Conservation (phyloP, 1,139 yeast genomes). For the Petasospora fabianii region DNA sequence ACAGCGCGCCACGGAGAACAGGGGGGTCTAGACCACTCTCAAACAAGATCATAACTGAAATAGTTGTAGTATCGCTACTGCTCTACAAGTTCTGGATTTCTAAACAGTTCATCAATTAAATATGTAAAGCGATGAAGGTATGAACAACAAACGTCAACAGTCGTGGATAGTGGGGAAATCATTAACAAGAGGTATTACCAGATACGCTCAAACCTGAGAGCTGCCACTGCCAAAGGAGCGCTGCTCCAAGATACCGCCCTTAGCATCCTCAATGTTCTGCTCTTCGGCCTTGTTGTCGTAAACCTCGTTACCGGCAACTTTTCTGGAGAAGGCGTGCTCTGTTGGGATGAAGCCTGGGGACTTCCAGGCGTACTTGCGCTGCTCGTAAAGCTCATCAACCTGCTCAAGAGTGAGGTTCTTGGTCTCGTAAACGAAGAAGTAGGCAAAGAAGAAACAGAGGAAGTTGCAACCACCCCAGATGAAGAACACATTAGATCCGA, state of each 20-base stretch:
- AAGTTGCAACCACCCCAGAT: constrained; percentile 58
- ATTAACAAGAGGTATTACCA: no score
- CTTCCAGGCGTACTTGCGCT: constrained; percentile 37
- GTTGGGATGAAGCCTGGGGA: constrained; percentile 45
- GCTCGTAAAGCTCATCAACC: constrained; percentile 55
- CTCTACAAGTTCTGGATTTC: no score
- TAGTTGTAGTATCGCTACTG: no score
- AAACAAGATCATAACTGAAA: no score
- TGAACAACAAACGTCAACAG: no score
- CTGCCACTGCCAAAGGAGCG: constrained; percentile 3
- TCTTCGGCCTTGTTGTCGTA: constrained; percentile 13
- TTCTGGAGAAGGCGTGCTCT: constrained; percentile 32
- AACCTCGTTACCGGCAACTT: constrained; percentile 11
- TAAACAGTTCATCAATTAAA: no score
- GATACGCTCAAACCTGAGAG: constrained; percentile 4
- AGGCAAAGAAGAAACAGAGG: constrained; percentile 43
- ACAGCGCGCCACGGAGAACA: no score
- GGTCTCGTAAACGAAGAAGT: constrained; percentile 59
- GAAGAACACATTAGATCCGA: constrained; percentile 66
- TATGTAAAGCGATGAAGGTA: no score
- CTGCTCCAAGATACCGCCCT: constrained; percentile 11
- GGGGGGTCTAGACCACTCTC: no score
- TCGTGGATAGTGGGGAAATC: neutral
- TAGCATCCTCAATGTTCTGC: constrained; percentile 9
- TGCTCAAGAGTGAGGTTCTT: constrained; percentile 65